Evolutionary conservation across 139 green algal species (phyloP).

Genomic region (Coccomyxa sp.): DNA sequence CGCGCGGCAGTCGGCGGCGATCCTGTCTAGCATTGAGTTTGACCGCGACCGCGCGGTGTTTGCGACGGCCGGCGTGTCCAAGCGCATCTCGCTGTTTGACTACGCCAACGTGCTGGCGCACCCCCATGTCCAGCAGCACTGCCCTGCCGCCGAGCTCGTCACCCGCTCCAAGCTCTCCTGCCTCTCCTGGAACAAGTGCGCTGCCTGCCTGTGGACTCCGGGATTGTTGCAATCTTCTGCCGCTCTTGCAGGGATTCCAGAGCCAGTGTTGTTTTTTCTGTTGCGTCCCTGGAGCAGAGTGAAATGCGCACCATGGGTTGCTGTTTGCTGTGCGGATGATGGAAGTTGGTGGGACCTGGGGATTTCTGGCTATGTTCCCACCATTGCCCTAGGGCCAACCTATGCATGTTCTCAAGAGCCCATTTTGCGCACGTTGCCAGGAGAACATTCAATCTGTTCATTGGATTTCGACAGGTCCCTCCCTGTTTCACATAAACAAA

Average conservation of each 20-base stretch:
- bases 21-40: conserved; percentile 73
- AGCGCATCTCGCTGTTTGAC: conserved; percentile 47
- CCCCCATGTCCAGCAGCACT: conserved; percentile 22
- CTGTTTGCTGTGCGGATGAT: not conserved
- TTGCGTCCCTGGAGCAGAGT: too few species aligned
- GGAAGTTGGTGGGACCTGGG: not conserved
- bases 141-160: conserved; percentile 69
- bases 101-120: conserved; percentile 21
- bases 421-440: too few species aligned
- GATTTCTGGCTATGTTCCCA: not conserved
- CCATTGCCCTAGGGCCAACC: not conserved
- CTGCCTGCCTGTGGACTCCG: not conserved
- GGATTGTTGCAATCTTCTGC: too few species aligned
- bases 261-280: too few species aligned
- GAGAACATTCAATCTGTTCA: too few species aligned
- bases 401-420: too few species aligned
- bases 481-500: too few species aligned
- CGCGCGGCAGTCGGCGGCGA: conserved; percentile 25
- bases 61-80: conserved; percentile 65
- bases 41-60: conserved; percentile 48
- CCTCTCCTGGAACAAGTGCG: conserved; percentile 65
- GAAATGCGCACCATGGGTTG: too few species aligned
- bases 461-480: too few species aligned
- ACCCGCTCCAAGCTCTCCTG: conserved; percentile 77
- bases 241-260: too few species aligned